Evolutionary conservation across 176 grass and related monocot genomes (phyloP), one percentile per base, ranked within the genome.

Genomic region (Miscanthus lutarioriparius): DNA sequence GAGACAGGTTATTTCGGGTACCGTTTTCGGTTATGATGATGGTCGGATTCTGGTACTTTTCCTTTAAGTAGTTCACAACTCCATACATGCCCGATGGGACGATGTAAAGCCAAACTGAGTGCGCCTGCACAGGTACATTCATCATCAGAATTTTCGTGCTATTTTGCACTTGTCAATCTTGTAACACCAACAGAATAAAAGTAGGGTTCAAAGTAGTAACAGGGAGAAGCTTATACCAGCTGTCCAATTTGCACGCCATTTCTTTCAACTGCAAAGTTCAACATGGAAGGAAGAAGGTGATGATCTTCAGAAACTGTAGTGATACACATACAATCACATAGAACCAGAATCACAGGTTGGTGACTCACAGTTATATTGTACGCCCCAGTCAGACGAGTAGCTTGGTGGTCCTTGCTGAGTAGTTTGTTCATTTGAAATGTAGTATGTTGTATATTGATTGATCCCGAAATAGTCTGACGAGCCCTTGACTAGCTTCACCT

Each of bases 401-500:
- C 96, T 85, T n/a, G 86, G 80, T 44, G 85, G 15, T 74, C 68
- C 25, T 64, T 83, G 83, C 85, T 86, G 54, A 84, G 64, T 51
- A 32, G 62, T 48, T 36, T 84, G 83, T 38, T 85, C 53, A 32
- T 87, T 25, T 40, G 84, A 10, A 69, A 98, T 94, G 65, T 98
- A 98, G 82, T 90, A 66, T 70, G 80, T 70, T 26, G 96, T 98
- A 68, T 98, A 98, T n/a, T 98, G 91, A 79, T 98, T 98, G 76
- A 98, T 95, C 36, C 96, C 96, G 7, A 95, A 48, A 47, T 92
- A 98, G 79, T 98, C 96, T 39, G 80, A 68, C 1, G 96, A 98
- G 14, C 96, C 96, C 80, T 95, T 98, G 45, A 98, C 89, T 77
- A 98, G 89, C 80, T n/a, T n/a, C n/a, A n/a, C n/a, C n/a, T 98